Percentiles rank a stretch among this genome's conserved stretches.
Conservation (phyloP, 371 early-diverging fungal genomes). For the Choanephora cucurbitarum region DNA sequence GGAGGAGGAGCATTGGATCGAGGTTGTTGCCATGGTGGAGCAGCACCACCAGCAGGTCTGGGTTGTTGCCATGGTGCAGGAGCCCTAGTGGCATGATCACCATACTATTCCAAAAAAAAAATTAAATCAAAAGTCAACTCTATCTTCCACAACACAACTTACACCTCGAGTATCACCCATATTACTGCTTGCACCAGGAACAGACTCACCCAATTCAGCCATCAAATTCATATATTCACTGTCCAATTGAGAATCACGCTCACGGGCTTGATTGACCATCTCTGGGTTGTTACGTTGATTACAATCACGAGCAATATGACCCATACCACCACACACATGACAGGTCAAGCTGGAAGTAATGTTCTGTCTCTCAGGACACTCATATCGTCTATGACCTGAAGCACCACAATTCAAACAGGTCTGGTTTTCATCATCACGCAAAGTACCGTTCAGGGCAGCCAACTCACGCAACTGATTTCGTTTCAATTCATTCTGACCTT, state of each 20-base stretch:
- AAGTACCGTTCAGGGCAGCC: conserved; percentile 94
- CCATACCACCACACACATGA: conserved; percentile 88
- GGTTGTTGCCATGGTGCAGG: conserved; percentile 61
- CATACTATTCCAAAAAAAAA: conserved; percentile 26
- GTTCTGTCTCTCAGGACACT: conserved; percentile 90
- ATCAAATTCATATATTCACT: conserved; percentile 87
- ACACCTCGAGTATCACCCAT: background rate
- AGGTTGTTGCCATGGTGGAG: conserved; percentile 44
- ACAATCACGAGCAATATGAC: conserved; percentile 92
- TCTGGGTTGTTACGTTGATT: conserved; percentile 79
- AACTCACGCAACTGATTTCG: conserved; percentile 92
- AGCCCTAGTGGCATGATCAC: conserved; percentile 5
- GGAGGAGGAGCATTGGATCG: conserved; percentile 26
- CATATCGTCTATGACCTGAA: conserved; percentile 88
- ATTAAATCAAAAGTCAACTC: too few relatives aligned
- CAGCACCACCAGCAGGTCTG: conserved; percentile 26
- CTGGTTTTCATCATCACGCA: conserved; percentile 94
- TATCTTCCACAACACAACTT: conserved; percentile 1
- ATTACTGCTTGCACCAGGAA: conserved; percentile 38
- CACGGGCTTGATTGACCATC: conserved; percentile 62
- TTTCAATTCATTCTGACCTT: conserved; percentile 93
- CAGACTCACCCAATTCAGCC: conserved; percentile 84
- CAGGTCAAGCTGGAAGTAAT: conserved; percentile 86
- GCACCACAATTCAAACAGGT: conserved; percentile 93
- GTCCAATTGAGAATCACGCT: conserved; percentile 85